Percentiles rank a stretch among this genome's conserved stretches.
These are phyloP conservation scores for Plantago coronopus DNA, from an alignment of 305 asterid species.

Conservation along the genomic window DNA sequence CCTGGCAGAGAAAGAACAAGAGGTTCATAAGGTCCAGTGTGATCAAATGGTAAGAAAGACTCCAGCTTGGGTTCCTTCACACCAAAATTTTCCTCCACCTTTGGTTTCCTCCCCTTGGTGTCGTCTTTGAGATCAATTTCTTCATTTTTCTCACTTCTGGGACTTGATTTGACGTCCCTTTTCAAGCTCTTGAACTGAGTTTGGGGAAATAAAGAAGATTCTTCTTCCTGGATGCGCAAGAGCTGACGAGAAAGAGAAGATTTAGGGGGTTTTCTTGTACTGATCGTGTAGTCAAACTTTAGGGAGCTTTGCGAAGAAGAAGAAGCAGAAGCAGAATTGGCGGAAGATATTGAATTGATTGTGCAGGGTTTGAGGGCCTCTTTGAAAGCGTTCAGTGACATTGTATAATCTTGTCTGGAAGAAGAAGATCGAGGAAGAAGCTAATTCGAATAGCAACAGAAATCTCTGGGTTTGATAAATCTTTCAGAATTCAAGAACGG, in stretches of 20 bases:
- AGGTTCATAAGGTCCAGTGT: constrained; percentile 67
- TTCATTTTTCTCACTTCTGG: constrained; percentile 21
- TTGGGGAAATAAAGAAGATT: constrained; percentile 28
- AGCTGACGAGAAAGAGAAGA: constrained; percentile 74
- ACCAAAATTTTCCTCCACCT: constrained; percentile 18
- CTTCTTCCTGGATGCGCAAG: constrained; percentile 51
- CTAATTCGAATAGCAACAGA: no score
- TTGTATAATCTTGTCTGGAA: constrained; percentile 1
- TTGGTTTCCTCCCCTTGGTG: constrained; percentile 21
- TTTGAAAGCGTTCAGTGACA: constrained; percentile 72
- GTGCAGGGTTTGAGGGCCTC: constrained; percentile 80
- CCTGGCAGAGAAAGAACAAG: constrained; percentile 55
- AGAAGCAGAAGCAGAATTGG: constrained; percentile 18
- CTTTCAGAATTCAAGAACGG: not conserved
- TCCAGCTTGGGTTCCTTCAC: constrained; percentile 38
- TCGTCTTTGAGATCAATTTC: constrained; percentile 14
- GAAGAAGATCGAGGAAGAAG: no score
- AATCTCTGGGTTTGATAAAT: not conserved
- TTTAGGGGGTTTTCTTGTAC: constrained; percentile 72
- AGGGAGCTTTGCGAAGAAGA: constrained; percentile 30
- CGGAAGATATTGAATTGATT: constrained; percentile 2
- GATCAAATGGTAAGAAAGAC: constrained; percentile 39
- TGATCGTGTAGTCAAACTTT: constrained; percentile 32
- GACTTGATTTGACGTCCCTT: constrained; percentile 30
- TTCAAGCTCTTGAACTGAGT: constrained; percentile 24